Base-by-base conservation (phyloP, 2,329 filamentous ascomycete species). In the Xylariaceae sp. region DNA sequence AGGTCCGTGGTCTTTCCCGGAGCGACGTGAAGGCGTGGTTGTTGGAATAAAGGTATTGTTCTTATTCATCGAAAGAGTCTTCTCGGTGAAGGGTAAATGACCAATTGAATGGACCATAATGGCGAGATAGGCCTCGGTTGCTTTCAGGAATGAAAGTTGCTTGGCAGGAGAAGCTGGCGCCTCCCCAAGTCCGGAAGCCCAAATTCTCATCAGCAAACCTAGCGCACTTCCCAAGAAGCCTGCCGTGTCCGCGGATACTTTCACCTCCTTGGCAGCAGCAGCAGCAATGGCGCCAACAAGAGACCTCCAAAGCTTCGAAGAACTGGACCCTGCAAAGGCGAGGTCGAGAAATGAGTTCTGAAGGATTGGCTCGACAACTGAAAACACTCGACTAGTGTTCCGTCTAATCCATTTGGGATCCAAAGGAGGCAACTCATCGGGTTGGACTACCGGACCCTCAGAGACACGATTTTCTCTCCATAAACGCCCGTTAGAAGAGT, bases 351-450 rank as follows among this genome's bases (percentile, higher is more conserved):
- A 86, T 55, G 81, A 82, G 57, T 76, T 80, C 73, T 85, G 82
- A 2, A 91, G 73, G 17, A 87, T 77, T 8, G 86, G 81, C 3
- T 77, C 77, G 6, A 86, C 80, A 7, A 88, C 76, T 2, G 80
- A 73, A 39, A 96, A 82, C 3, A 97, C 80, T 49, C 79, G 80
- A 1, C 77, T 71, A 3, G 88, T 77, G 62, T 90, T 90, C 60
- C 84, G 87, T 56, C 93, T 84, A 10, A 95, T 80, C 94, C 94
- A 99, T 77, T 88, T 91, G 3, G 89, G 80, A 68, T 97, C 92
- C 5, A 97, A 77, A 5, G 87, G 78, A 4, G 92, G 89, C n/a
- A 99, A 78, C 61, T 97, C 91, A n/a, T 87, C 84, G 0, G 87
- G 80, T 55, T 79, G 82, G 56, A 85, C 75, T 37, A 86, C 73